Evolutionary conservation across 176 grass and related monocot genomes (phyloP), one percentile per base, ranked within the genome.

Genomic region (Triticum timopheevii): DNA sequence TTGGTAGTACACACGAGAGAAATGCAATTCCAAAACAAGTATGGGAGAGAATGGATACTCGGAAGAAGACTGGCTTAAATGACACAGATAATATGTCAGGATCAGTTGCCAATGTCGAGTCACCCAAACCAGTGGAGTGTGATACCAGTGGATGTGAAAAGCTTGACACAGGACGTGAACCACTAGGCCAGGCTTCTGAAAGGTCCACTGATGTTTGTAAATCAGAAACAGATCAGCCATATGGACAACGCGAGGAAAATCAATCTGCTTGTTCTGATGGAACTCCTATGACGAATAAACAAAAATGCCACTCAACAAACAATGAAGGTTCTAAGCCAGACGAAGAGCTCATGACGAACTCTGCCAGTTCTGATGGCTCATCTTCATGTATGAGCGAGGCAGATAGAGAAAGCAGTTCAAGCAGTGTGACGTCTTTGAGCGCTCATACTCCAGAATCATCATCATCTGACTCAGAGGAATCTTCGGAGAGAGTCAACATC

Each of bases 401-500:
- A 40, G 96, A 98, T 61, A 87, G 91, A 38, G 91, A 95, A 82
- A 90, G 87, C 85, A 95, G 83, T 65, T 84, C 82, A 62, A 87
- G 88, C 80, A 98, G 87, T 90, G 89, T 85, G 75, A 93, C 85
- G 47, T 93, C 93, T 84, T 89, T 82, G 11, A 92, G 88, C 17
- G 83, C 72, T 64, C 93, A 89, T 77, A 93, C 94, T 87, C 83
- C 69, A 23, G 96, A 94, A 38, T 92, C 91, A 77, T 95, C 93
- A 66, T 89, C 90, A 40, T 95, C 94, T 24, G 92, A 98, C 65
- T 94, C 97, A 27, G 97, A 98, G 87, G 97, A 94, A 83, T 87
- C 86, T 65, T 56, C 86, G 3, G 65, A 87, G 22, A 79, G 83
- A 83, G 80, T 58, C 66, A 83, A 80, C 63, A 89, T 13, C 44